Conservation (phyloP, 1,139 yeast species). For the Magnusiomyces fungicola region DNA sequence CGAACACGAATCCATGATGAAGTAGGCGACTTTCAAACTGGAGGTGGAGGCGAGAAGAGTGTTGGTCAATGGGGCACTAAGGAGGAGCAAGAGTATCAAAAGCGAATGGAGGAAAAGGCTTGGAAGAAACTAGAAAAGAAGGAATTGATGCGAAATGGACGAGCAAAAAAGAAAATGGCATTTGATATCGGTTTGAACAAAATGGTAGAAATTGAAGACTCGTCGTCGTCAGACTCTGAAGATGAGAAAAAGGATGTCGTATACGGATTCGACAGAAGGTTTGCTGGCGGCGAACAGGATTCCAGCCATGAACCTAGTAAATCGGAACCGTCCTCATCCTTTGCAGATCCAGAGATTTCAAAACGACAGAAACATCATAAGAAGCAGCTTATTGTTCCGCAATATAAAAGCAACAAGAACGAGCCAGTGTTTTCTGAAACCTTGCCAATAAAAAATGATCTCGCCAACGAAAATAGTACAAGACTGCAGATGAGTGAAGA, state of each 20-base stretch:
- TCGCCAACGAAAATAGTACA: neutral
- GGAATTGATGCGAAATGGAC: constrained; percentile 55
- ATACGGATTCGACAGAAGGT: neutral
- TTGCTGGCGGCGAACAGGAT: neutral
- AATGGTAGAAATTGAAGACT: constrained; percentile 40
- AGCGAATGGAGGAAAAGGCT: constrained; percentile 51
- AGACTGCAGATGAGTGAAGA: neutral
- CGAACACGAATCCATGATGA: constrained; percentile 89
- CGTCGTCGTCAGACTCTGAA: constrained; percentile 9
- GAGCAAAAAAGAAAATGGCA: constrained; percentile 67
- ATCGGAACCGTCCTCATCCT: too few species aligned
- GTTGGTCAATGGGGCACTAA: constrained; percentile 80
- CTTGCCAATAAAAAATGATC: neutral
- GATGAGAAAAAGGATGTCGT: constrained; percentile 11
- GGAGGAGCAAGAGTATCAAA: constrained; percentile 71
- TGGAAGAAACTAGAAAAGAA: constrained; percentile 56
- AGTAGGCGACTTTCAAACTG: constrained; percentile 76
- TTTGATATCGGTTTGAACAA: constrained; percentile 80
- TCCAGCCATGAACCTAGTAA: neutral
- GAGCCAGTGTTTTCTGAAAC: neutral
- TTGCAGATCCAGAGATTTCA: neutral
- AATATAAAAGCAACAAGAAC: neutral
- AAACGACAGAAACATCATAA: neutral
- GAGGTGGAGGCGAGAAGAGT: constrained; percentile 32
- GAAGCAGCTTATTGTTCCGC: neutral